A percentile compares a stretch with the other conserved stretches of the same genome.
Evolutionary conservation across 257 asterid species (phyloP).

Genomic region (Solanum piurae): DNA sequence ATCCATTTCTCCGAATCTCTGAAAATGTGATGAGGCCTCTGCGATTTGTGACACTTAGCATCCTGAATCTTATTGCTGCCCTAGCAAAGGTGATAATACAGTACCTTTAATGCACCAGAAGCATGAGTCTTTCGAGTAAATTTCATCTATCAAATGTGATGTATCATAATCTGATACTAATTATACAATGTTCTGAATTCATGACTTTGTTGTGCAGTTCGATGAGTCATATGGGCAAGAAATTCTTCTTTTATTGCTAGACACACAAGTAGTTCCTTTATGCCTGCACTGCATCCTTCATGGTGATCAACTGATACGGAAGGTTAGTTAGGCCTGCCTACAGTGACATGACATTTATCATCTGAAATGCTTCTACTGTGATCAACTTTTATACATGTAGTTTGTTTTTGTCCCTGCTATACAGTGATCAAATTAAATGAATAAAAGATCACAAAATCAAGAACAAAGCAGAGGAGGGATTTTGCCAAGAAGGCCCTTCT

Average conservation of each 20-base stretch:
- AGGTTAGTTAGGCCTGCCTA: neutral
- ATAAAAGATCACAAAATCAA: neutral
- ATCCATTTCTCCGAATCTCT: neutral
- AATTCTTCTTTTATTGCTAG: neutral
- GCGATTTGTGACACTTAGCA: neutral
- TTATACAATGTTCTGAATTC: neutral
- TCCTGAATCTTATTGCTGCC: neutral
- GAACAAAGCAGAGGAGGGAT: neutral
- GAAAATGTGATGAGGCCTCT: neutral
- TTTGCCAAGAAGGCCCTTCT: neutral
- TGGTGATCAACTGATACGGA: neutral
- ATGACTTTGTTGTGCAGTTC: neutral
- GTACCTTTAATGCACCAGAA: neutral
- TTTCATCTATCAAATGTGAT: too few relatives aligned
- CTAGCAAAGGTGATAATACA: neutral
- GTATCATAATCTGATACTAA: too few relatives aligned
- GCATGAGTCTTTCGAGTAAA: neutral
- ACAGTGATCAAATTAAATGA: neutral
- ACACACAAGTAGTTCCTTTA: neutral
- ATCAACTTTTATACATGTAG: neutral
- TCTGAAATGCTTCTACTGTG: neutral
- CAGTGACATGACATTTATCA: neutral
- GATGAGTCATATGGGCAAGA: neutral
- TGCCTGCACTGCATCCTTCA: neutral
- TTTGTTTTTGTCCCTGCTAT: too few relatives aligned